Base-by-base conservation (phyloP, 2,329 filamentous ascomycete genomes). In the Fusarium pseudograminearum region DNA sequence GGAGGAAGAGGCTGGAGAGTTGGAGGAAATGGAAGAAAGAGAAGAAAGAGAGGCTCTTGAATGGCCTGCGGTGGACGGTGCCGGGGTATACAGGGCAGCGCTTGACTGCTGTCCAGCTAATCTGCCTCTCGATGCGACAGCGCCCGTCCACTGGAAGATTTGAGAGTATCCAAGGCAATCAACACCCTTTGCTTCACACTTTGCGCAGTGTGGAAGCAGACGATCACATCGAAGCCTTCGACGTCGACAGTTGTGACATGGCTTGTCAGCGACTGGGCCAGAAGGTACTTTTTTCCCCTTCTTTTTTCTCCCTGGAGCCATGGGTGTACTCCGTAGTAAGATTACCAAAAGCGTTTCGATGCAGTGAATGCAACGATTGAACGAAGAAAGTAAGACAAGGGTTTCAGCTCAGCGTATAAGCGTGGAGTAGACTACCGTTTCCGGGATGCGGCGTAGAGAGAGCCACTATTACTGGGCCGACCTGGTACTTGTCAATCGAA, bases 201-300 rank as follows among this genome's bases (percentile, higher is more conserved):
- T 87, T 71, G 82, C 81, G 76, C 85, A 87, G 65, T 81, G 80
- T 51, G 85, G 85, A 45, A 83, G 77, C 36, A 84, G 82, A 52
- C 83, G 81, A 72, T 87, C 85, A 76, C 85, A 87, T 68, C 83
- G 83, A 75, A 85, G 83, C 57, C 85, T 81, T 65, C 82, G 82
- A 56, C 84, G 83, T 53, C 85, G 83, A 75, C 85, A 87, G 77
- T 86, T 87, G 78, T 87, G 85, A 73, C 85, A 87, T 44, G 78
- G 74, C 69, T 80, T 80, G 52, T 74, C 69, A 38, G 76, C 74
- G 58, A 71, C 68, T n/a, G 68, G 64, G 16, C 68, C 68, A 57
- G 74, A 69, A 52, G 64, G 70, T 61, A 71, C 51, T 71, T 73
- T 63, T 76, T 76, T 67, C 65, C 64, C 57, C 55, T 72, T 72